These are phyloP conservation scores for Onygenales sp. DNA, from an alignment of 2,329 filamentous ascomycete genomes.

Conservation along the genomic window DNA sequence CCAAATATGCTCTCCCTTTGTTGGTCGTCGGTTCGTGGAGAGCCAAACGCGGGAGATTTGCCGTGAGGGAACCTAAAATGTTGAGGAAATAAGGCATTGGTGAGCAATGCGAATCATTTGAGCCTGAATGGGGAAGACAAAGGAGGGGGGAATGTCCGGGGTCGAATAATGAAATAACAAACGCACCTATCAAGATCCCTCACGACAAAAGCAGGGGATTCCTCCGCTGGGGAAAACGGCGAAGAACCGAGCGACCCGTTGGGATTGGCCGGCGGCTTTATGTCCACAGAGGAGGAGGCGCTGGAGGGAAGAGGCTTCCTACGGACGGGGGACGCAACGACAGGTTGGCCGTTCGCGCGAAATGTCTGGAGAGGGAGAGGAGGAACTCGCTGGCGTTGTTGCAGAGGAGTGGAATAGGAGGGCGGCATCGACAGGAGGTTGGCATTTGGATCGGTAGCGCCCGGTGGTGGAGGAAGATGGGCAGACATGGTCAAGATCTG, in stretches of 20 bases:
- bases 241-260: slow-evolving; percentile 8
- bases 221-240: slow-evolving; percentile 18
- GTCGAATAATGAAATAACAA: slow-evolving; percentile 1
- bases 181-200: slow-evolving; percentile 33
- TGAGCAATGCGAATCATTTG: slow-evolving; percentile 14
- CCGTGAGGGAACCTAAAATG: slow-evolving; percentile 31
- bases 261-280: not conserved
- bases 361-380: not conserved
- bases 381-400: not conserved
- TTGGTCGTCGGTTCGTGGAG: slow-evolving; percentile 10
- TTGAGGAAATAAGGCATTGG: slow-evolving; percentile 14
- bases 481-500: slow-evolving; percentile 1
- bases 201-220: slow-evolving; percentile 21
- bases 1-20: slow-evolving; percentile 16
- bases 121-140: slow-evolving; percentile 4
- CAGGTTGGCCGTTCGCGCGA: not conserved
- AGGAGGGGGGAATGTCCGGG: slow-evolving; percentile 2
- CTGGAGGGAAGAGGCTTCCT: slow-evolving; percentile 47
- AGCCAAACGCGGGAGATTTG: slow-evolving; percentile 16
- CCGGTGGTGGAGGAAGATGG: slow-evolving; percentile 9
- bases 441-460: slow-evolving; percentile 8
- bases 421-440: not conserved
- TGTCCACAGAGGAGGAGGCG: slow-evolving; percentile 33
- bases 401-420: slow-evolving; percentile 3
- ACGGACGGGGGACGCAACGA: slow-evolving; percentile 26